Evolutionary conservation across 306 rosid genomes (phyloP).

Genomic region (Neltuma alba): DNA sequence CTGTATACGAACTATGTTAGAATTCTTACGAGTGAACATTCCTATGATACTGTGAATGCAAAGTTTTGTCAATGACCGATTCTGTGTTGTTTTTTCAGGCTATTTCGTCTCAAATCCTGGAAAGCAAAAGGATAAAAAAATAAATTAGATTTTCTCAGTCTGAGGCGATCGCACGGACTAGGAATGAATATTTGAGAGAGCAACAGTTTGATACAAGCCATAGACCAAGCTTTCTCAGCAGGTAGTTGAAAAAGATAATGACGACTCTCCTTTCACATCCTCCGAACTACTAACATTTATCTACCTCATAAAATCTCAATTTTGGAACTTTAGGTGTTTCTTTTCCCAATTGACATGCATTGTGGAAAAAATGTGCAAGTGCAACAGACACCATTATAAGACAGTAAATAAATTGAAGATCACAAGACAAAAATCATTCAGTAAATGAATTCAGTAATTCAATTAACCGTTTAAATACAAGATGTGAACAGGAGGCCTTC

Average conservation of each 20-base stretch:
- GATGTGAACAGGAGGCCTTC: slow-evolving; percentile 22
- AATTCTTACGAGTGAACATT: too few relatives aligned
- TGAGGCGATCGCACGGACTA: too few relatives aligned
- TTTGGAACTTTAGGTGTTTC: not conserved
- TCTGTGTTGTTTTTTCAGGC: not conserved
- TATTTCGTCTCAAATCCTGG: not conserved
- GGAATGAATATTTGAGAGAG: not conserved
- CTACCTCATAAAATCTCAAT: not conserved
- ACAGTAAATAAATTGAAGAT: not conserved
- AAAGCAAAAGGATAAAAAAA: not conserved
- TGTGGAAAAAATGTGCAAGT: not conserved
- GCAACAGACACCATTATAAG: not conserved
- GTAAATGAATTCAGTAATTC: not conserved
- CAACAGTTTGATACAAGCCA: not conserved
- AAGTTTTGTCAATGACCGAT: too few relatives aligned
- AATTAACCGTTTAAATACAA: slow-evolving; percentile 25
- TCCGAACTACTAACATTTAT: not conserved
- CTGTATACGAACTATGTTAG: too few relatives aligned
- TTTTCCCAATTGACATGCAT: not conserved
- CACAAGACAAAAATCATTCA: not conserved
- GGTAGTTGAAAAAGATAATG: not conserved
- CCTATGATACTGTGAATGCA: too few relatives aligned
- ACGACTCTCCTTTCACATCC: not conserved
- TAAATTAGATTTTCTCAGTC: not conserved
- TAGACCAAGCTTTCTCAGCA: not conserved